Conservation (phyloP, 257 asterid species). For the Salvia miltiorrhiza region DNA sequence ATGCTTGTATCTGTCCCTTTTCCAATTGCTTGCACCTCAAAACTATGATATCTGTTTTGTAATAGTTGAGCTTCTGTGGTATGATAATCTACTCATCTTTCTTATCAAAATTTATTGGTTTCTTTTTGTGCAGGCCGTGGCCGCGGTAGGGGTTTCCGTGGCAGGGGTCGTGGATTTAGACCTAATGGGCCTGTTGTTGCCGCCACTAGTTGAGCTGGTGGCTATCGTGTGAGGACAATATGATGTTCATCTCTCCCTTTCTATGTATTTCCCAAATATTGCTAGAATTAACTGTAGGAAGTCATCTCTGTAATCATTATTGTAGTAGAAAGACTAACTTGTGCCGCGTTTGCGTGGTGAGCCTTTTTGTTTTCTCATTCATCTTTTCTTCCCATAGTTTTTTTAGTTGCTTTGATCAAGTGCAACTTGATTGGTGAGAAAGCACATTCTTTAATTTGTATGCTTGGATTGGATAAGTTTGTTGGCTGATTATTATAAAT, state of each 20-base stretch:
- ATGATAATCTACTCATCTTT: background rate
- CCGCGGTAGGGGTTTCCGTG: constrained; percentile 74
- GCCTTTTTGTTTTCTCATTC: constrained; percentile 51
- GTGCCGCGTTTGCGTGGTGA: constrained; percentile 51
- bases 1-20: background rate
- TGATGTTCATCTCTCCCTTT: constrained; percentile 30
- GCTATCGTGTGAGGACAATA: background rate
- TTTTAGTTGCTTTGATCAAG: constrained; percentile 41
- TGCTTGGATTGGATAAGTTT: constrained; percentile 29
- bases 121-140: constrained; percentile 63
- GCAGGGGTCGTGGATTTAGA: constrained; percentile 80
- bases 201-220: constrained; percentile 34
- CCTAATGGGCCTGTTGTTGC: constrained; percentile 47
- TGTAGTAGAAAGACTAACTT: constrained; percentile 38
- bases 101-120: background rate
- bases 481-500: constrained; percentile 13
- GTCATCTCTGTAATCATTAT: constrained; percentile 38
- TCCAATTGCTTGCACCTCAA: background rate
- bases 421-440: constrained; percentile 43
- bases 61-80: background rate
- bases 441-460: constrained; percentile 77
- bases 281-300: constrained; percentile 44
- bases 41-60: background rate
- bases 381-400: constrained; percentile 19
- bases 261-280: constrained; percentile 22